Base-by-base conservation (phyloP, 352 stramenopile genomes). In the Phytophthora syringae region DNA sequence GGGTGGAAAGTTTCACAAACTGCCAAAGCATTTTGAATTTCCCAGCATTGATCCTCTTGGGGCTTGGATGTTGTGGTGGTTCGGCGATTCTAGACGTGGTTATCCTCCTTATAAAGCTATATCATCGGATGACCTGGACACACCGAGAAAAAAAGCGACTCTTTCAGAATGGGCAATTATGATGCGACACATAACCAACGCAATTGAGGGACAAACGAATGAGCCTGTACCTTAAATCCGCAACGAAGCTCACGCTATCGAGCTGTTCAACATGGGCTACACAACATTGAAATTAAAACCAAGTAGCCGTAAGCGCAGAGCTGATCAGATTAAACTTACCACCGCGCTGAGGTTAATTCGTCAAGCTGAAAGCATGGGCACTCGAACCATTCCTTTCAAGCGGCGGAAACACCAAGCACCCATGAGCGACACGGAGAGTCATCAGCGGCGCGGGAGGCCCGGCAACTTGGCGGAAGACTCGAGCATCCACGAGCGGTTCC, bases 11-110 rank as follows among this genome's bases (percentile, higher is more conserved):
- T 44, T 48, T 52, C 39, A 63, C 13, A 43, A 47, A 10, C 12
- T 54, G 7, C 54, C 54, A 15, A 2, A 54, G 45, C 12, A 47
- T 2, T 62, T 62, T 49, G 54, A 49, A 13, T 53, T 62, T 37
- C 4, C 54, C 5, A 53, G 32, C 18, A 53, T 54, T 27, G 55
- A 63, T n/a, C 18, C 43, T 21, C 21, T 40, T 30, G 27, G 20
- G 7, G 43, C n/a, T n/a, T n/a, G n/a, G n/a, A n/a, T n/a, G n/a
- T n/a, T n/a, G n/a, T n/a, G n/a, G n/a, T n/a, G n/a, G n/a, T n/a
- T n/a, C n/a, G n/a, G n/a, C n/a, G n/a, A n/a, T n/a, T n/a, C n/a
- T n/a, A n/a, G n/a, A n/a, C n/a, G n/a, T n/a, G n/a, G n/a, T n/a
- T n/a, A n/a, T n/a, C n/a, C n/a, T n/a, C n/a, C n/a, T n/a, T n/a